Conservation (phyloP, 139 green algal genomes). For the Chlorella sp. region DNA sequence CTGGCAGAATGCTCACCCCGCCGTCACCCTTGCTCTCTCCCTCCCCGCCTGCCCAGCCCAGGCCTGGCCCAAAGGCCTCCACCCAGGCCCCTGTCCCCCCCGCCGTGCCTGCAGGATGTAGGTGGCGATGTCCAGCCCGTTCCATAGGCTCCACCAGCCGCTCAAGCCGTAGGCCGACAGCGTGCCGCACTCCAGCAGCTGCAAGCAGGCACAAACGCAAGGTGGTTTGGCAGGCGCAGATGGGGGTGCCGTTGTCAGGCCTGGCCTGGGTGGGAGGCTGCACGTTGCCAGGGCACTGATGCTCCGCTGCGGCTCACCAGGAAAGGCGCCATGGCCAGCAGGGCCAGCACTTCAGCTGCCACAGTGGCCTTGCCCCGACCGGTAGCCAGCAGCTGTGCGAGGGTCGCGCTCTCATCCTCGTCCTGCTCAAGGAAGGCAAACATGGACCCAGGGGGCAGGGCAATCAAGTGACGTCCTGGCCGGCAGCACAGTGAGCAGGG, state of each 20-base stretch:
- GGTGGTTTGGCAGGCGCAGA: background rate
- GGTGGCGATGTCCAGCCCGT: slow-evolving; percentile 52
- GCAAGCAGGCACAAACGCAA: slow-evolving; percentile 41
- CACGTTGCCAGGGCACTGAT: background rate
- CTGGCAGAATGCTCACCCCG: no score
- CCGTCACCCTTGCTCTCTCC: background rate
- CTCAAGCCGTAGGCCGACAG: slow-evolving; percentile 46
- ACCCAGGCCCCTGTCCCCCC: no score
- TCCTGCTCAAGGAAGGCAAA: slow-evolving; percentile 24
- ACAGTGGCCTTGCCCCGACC: slow-evolving; percentile 40
- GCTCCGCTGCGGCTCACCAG: background rate
- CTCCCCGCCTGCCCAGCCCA: background rate
- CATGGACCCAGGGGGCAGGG: background rate
- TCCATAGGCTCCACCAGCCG: slow-evolving; percentile 59
- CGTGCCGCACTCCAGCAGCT: slow-evolving; percentile 49
- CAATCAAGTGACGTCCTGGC: no score
- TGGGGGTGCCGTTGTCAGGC: background rate
- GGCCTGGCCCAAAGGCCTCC: no score
- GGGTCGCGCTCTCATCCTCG: slow-evolving; percentile 36
- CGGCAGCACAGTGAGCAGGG: background rate
- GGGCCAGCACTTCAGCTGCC: slow-evolving; percentile 32
- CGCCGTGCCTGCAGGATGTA: slow-evolving; percentile 52
- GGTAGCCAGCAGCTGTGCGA: slow-evolving; percentile 52
- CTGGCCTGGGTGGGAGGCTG: background rate
- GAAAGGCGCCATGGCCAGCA: slow-evolving; percentile 62